Evolutionary conservation across 805 yeast species (phyloP).

Genomic region (Myxozyma mucilagina): DNA sequence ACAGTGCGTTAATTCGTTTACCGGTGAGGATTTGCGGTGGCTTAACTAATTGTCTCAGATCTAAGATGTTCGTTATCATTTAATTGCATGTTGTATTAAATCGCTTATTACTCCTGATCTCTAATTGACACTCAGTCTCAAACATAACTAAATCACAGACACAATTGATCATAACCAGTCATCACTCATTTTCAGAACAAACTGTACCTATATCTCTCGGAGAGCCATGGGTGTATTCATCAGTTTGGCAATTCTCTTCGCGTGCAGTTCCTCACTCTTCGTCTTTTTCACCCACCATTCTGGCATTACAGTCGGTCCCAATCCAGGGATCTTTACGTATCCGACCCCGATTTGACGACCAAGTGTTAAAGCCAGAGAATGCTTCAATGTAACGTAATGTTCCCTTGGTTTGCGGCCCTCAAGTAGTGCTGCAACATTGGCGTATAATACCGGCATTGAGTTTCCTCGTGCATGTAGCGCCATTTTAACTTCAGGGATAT

Average conservation of each 20-base stretch:
- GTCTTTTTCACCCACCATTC: background rate
- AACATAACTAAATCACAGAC: too few relatives aligned
- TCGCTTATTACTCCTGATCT: too few relatives aligned
- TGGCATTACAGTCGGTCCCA: background rate
- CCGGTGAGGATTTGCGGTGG: too few relatives aligned
- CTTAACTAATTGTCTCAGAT: too few relatives aligned
- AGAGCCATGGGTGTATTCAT: too few relatives aligned
- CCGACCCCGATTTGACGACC: background rate
- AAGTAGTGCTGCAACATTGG: background rate
- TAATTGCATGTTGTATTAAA: too few relatives aligned
- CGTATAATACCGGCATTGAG: background rate
- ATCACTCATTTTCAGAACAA: too few relatives aligned
- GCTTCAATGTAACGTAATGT: background rate
- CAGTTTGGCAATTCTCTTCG: background rate
- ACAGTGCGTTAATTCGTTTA: too few relatives aligned
- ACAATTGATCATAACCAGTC: too few relatives aligned
- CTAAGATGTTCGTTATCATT: too few relatives aligned
- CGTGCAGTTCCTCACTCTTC: background rate
- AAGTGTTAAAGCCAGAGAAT: background rate
- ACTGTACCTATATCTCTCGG: too few relatives aligned
- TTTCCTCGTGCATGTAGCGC: conserved; percentile 3
- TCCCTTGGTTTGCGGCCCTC: background rate
- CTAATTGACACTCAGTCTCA: too few relatives aligned
- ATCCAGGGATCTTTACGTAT: background rate
- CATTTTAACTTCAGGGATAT: conserved; percentile 14